Percentiles rank a stretch among this genome's conserved stretches.
Conservation (phyloP, 352 stramenopile genomes). For the Phytophthora citrophthora region DNA sequence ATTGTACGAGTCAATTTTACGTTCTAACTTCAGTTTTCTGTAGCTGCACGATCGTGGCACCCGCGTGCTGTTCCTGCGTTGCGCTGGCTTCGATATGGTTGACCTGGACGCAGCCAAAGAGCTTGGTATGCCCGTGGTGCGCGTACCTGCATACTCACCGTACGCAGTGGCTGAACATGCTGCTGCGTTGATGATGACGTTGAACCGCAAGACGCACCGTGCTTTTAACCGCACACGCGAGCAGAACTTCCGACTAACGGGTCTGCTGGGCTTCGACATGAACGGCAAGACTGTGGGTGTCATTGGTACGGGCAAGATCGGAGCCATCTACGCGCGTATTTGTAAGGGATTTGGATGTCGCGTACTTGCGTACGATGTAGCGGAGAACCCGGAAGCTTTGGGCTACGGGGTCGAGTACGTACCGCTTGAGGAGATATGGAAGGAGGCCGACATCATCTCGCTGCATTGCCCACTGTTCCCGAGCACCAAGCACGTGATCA, state of each 20-base stretch:
- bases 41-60: slow-evolving; percentile 55
- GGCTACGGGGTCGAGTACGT: slow-evolving; percentile 45
- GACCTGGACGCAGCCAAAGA: slow-evolving; percentile 66
- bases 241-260: slow-evolving; percentile 76
- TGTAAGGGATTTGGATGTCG: slow-evolving; percentile 39
- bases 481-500: slow-evolving; percentile 87
- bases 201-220: slow-evolving; percentile 81
- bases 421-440: slow-evolving; percentile 58
- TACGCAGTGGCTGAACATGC: slow-evolving; percentile 83
- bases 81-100: slow-evolving; percentile 83
- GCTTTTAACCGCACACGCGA: slow-evolving; percentile 78
- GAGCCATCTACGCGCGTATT: slow-evolving; percentile 57
- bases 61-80: slow-evolving; percentile 74
- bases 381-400: slow-evolving; percentile 52
- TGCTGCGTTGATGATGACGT: slow-evolving; percentile 71
- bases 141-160: slow-evolving; percentile 79
- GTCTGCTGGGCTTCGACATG: slow-evolving; percentile 61
- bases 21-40: not conserved
- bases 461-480: slow-evolving; percentile 85
- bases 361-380: slow-evolving; percentile 70
- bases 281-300: slow-evolving; percentile 77
- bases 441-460: slow-evolving; percentile 85
- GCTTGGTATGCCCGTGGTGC: slow-evolving; percentile 58
- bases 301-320: slow-evolving; percentile 59
- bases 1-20: slow-evolving; percentile 1